A percentile compares a stretch with the other conserved stretches of the same genome.
These are phyloP conservation scores for Aspergillus felis DNA, from an alignment of 2,329 filamentous ascomycete genomes.

Conservation along the genomic window DNA sequence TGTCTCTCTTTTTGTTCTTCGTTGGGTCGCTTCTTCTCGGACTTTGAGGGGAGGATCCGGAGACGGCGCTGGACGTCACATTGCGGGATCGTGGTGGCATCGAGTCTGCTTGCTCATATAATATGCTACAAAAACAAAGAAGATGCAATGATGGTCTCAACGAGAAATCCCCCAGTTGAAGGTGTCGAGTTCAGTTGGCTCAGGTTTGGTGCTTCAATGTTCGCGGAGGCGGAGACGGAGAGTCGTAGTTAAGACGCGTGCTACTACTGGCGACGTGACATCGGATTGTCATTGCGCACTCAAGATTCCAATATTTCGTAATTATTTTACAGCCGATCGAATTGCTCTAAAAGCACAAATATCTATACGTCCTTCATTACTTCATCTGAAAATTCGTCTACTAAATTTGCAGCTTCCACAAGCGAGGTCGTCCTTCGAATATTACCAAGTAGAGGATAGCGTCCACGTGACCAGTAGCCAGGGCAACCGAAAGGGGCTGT, in stretches of 20 bases:
- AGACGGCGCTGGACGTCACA: slow-evolving; percentile 5
- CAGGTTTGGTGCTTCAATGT: neutral
- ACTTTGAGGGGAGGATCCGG: slow-evolving; percentile 2
- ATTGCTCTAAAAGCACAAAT: neutral
- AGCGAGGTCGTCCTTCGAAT: neutral
- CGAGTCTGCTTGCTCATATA: neutral
- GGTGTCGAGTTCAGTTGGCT: neutral
- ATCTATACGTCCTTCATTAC: neutral
- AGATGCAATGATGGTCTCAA: neutral
- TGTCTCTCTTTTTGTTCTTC: slow-evolving; percentile 24
- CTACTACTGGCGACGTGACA: neutral
- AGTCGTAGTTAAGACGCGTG: neutral
- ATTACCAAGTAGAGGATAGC: slow-evolving; percentile 8
- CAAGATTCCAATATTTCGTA: neutral
- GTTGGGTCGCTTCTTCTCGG: neutral
- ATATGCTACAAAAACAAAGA: neutral
- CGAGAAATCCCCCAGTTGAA: neutral
- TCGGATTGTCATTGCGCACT: neutral
- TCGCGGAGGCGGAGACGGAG: neutral
- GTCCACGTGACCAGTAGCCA: slow-evolving; percentile 29
- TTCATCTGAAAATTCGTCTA: neutral
- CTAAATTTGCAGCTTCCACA: neutral
- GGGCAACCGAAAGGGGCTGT: slow-evolving; percentile 30
- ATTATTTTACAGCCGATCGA: neutral
- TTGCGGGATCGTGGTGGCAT: slow-evolving; percentile 19